Base-by-base conservation (phyloP, 192 early-diverging fungal genomes). In the Backusella tarrabulga region DNA sequence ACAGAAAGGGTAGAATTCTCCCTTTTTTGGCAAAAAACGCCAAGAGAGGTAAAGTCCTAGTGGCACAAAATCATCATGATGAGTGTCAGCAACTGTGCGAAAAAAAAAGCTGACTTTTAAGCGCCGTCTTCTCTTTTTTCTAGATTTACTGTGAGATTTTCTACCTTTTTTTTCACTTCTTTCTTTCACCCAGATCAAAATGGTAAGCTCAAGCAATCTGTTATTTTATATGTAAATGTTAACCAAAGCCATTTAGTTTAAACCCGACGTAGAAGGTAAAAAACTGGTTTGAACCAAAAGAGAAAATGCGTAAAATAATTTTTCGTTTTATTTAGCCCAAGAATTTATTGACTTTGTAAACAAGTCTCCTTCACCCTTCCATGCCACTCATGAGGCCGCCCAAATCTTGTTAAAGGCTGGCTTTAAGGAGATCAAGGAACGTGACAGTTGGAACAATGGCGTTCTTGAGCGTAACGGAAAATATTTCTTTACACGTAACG, bases 401-500 rank as follows among this genome's bases (percentile, higher is more conserved):
- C 79, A 83, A 71, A 88, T 89, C 60, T 91, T 99, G 29, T 76
- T 85, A 40, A 87, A 89, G 56, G 92, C 92, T 36, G 93, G 96
- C 0, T 99, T 95, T 84, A 80, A 87, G 54, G 94, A 96, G 87
- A 89, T 99, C 78, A 91, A 91, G 77, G 98, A 99, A 80, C 91
- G 91, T 78, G 92, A 95, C 75, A 90, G 82, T 83, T 98, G 96
- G 96, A 75, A 79, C 34, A 77, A 78, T 19, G 89, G 88, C 46
- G 82, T 80, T 21, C 80, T 98, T 71, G 84, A 90, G 80, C 89
- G 86, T 44, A 91, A 90, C 77, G 96, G 97, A 63, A 93, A 94
- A 68, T 99, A 99, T 89, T 99, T 93, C 76, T 99, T 98, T 80
- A 99, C 97, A 26, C 91, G 98, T 76, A 99, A 99, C 86, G 89